A percentile compares a stretch with the other conserved stretches of the same genome.
Evolutionary conservation across 495 filamentous ascomycete species (phyloP).

Genomic region (Tuber borchii): DNA sequence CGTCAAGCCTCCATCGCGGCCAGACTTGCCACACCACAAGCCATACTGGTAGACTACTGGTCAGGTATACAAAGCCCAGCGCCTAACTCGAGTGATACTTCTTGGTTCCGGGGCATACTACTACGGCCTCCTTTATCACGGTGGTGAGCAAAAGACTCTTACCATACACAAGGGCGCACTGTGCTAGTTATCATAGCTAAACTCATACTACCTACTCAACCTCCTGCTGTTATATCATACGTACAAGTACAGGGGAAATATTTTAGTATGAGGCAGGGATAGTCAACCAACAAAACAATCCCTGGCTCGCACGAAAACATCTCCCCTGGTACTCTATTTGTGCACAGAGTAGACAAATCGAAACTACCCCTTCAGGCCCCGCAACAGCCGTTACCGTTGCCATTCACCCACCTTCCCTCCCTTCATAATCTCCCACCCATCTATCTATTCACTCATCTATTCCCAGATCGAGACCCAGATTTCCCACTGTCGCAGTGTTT

Average conservation of each 20-base stretch:
- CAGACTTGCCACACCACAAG: not conserved
- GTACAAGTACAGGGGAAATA: too few relatives aligned
- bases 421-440: not conserved
- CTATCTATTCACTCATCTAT: not conserved
- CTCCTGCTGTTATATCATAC: not conserved
- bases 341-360: not conserved
- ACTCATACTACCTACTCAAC: not conserved
- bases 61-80: not conserved
- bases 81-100: not conserved
- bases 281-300: too few relatives aligned
- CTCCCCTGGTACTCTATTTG: not conserved
- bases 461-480: not conserved
- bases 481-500: not conserved
- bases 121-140: not conserved
- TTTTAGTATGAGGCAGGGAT: too few relatives aligned
- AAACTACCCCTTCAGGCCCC: not conserved
- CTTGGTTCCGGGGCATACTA: not conserved
- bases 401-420: not conserved
- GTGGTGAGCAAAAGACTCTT: not conserved
- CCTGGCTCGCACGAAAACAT: too few relatives aligned
- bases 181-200: not conserved
- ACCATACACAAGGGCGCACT: not conserved
- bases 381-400: not conserved
- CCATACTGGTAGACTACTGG: not conserved
- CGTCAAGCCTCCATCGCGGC: not conserved